Evolutionary conservation across 2,329 filamentous ascomycete genomes (phyloP).

Genomic region (Botryosphaeria dothidea): DNA sequence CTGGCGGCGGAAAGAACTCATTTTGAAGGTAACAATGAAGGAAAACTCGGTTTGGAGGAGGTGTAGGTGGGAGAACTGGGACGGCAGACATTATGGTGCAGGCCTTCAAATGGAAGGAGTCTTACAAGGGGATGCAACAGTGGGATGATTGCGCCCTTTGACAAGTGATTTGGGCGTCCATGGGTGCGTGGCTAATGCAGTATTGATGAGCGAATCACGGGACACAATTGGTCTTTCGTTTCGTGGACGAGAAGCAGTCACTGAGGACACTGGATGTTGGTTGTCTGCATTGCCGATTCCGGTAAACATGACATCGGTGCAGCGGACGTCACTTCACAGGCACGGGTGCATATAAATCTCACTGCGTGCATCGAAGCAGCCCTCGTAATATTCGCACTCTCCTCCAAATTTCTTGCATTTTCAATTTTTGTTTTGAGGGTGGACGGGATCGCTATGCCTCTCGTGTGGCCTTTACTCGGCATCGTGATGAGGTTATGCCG

Average conservation of each 20-base stretch:
- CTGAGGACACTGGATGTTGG: background rate
- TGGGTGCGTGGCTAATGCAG: background rate
- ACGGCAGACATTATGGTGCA: no score
- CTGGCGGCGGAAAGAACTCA: background rate
- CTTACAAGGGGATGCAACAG: background rate
- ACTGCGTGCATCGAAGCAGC: background rate
- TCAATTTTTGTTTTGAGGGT: background rate
- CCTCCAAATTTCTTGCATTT: background rate
- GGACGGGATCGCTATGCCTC: slow-evolving; percentile 2
- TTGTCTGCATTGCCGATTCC: background rate
- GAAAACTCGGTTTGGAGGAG: no score
- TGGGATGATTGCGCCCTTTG: background rate
- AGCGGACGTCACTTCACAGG: background rate
- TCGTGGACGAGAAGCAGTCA: background rate
- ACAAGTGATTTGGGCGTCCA: background rate
- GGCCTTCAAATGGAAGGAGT: no score
- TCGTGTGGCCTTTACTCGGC: slow-evolving; percentile 10
- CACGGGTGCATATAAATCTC: background rate
- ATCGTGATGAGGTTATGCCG: background rate
- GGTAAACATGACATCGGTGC: background rate
- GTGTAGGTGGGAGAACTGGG: background rate
- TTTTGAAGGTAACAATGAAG: no score
- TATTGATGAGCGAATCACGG: background rate
- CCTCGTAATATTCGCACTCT: background rate
- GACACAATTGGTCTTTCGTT: background rate